Evolutionary conservation across 1,139 yeast genomes (phyloP), one percentile per base, ranked within the genome.

Genomic region (Blastobotrys capitulatus): DNA sequence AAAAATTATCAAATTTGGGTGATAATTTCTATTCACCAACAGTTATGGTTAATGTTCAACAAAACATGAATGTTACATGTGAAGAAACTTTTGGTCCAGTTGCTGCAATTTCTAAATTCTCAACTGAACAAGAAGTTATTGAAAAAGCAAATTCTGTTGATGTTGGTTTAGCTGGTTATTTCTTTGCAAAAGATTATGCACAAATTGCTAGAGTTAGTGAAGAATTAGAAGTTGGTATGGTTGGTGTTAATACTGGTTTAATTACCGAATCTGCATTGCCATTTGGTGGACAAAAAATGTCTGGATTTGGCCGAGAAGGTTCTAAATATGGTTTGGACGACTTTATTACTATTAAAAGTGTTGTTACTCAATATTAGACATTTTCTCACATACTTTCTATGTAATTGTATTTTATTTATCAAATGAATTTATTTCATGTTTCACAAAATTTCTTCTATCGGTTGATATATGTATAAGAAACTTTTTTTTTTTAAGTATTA

Each of bases 1-100:
- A 80, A 25, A 74, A 75, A 38, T 71, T 81, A 48, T 69, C 80
- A 0, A 82, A 81, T n/a, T 64, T 86, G 38, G 96, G 96, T 6
- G 78, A 79, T 45, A 76, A 78, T 60, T 89, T 86, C 69, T 89
- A 81, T 64, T 82, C 82, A 16, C 86, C 94, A 50, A 85, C 94
- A 1, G 80, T 89, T 9, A 65, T 89, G 52, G 73, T 79, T 12
- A 77, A 81, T 54, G 89, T 86, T 36, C 78, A 86, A 46, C 68
- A 73, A 7, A 76, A 76, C 38, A 86, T 88, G 76, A 63, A 68
- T 50, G 84, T 88, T 25, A 73, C 80, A 52, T 62, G 70, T 31
- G 94, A 87, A 59, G 97, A 89, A 69, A 87, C 95, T 1, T 89
- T 89, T 65, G 97, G 96, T 12, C 97, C 97, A 5, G 73, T 89